phyloP scores from a whole-genome alignment of 2,329 filamentous ascomycete genomes.

The Lachnellula cervina region DNA sequence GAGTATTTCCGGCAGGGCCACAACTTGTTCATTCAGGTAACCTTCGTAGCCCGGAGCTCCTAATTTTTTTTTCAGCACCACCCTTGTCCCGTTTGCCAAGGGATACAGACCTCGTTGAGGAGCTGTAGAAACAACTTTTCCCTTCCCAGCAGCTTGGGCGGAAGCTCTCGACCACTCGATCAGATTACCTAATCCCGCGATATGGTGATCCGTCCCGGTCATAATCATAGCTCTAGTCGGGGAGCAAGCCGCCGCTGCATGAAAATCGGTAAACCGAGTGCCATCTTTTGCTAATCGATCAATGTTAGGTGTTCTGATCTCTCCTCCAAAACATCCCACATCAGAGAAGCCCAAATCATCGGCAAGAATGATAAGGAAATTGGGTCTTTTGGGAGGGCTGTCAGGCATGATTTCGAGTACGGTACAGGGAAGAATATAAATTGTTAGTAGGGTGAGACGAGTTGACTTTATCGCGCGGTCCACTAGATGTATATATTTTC shows the following conservation, averaged over 20 bases:
- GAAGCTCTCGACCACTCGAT: conserved; percentile 34
- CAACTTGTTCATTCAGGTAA: conserved; percentile 49
- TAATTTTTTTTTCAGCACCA: not conserved
- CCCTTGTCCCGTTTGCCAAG: not conserved
- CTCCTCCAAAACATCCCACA: conserved; percentile 48
- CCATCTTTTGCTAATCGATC: conserved; percentile 46
- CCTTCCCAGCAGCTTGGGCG: conserved; percentile 10
- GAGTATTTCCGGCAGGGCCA: conserved; percentile 46
- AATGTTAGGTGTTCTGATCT: conserved; percentile 54
- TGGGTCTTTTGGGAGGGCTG: conserved; percentile 19
- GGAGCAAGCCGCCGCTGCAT: conserved; percentile 55
- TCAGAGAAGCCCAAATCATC: conserved; percentile 43
- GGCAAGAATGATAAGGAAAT: conserved; percentile 44
- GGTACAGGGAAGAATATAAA: not conserved
- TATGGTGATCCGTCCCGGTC: conserved; percentile 51
- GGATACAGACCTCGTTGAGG: conserved; percentile 37
- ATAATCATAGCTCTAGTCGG: conserved; percentile 57
- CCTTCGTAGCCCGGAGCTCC: conserved; percentile 47
- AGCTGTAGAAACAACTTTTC: conserved; percentile 38
- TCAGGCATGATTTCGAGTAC: not conserved
- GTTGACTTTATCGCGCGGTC: no score
- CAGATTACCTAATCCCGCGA: conserved; percentile 46
- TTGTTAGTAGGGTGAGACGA: no score
- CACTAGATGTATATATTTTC: no score
- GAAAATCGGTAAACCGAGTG: conserved; percentile 54